Evolutionary conservation across 2,329 filamentous ascomycete species (phyloP).

Genomic region (Alternaria hordeiaustralica): DNA sequence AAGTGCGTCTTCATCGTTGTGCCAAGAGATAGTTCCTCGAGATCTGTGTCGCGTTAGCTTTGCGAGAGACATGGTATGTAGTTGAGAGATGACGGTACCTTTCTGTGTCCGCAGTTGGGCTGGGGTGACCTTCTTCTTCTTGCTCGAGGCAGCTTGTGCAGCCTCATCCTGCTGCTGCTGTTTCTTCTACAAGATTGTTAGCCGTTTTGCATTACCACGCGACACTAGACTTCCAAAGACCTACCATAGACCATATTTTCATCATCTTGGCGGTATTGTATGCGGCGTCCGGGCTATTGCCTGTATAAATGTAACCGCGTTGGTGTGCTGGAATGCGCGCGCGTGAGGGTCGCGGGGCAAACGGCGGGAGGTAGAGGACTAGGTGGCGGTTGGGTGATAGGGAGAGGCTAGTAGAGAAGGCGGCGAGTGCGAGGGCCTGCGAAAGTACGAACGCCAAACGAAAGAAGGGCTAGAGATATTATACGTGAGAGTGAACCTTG

Average conservation of each 20-base stretch:
- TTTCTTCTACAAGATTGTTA: constrained; percentile 72
- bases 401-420: neutral
- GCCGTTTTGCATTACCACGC: constrained; percentile 5
- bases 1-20: constrained; percentile 83
- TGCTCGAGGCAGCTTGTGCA: constrained; percentile 76
- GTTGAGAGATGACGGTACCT: constrained; percentile 61
- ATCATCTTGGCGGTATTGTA: constrained; percentile 72
- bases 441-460: constrained; percentile 22
- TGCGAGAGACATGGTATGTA: neutral
- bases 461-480: constrained; percentile 12
- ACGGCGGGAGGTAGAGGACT: constrained; percentile 2
- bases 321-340: constrained; percentile 11
- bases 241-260: constrained; percentile 99
- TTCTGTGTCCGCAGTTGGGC: constrained; percentile 96
- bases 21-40: constrained; percentile 80
- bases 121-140: constrained; percentile 98
- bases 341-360: constrained; percentile 22
- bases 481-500: constrained; percentile 6
- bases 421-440: neutral
- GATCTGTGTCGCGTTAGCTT: constrained; percentile 61
- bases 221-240: constrained; percentile 25
- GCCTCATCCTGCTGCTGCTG: constrained; percentile 90
- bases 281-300: constrained; percentile 9
- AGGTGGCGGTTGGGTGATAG: neutral
- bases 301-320: constrained; percentile 21